Evolutionary conservation across 768 basidiomycete genomes (phyloP), one percentile per base, ranked within the genome.

Genomic region (Lepiota venenata): DNA sequence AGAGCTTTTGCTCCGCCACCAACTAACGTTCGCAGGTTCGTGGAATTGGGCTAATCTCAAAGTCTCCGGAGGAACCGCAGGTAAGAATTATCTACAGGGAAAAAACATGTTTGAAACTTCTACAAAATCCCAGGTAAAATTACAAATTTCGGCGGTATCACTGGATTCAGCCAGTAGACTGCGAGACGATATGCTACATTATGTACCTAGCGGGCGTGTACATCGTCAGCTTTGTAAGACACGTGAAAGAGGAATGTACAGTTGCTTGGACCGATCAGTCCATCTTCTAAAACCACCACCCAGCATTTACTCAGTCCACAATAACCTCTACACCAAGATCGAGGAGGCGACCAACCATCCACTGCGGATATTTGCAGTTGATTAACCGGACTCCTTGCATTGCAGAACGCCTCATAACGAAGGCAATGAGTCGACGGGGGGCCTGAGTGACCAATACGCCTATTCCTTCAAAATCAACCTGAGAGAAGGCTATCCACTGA

Each of bases 41-140:
- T 65, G 66, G 66, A 58, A 65, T 47, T 65, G 64, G 63, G 55
- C 61, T 12, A 56, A 61, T 45, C 52, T 67, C 16, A 49, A 61
- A 37, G 59, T 63, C 16, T 53, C 53, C 9, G 66, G 66, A 22
- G 64, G 66, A 22, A 46, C 50, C 38, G 50, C 61, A 41, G 64
- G 66, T 64, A 54, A 47, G 56, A 37, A 27, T 16, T 37, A 10
- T 11, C 32, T 25, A 15, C 15, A 35, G 6, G 27, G 45, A 22
- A 42, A 22, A 46, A n/a, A 22, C 21, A 6, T 9, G 10, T 35
- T 18, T 27, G 32, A 38, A 14, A 22, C 39, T 4, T 16, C 10
- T 18, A 14, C 36, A 20, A 21, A 27, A 44, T 40, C 38, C 29
- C 5, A 60, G 60, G 60, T 35, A 54, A 52, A 47, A 52, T 36